Conservation (phyloP, 192 early-diverging fungal genomes). For the Coemansia sp. region DNA sequence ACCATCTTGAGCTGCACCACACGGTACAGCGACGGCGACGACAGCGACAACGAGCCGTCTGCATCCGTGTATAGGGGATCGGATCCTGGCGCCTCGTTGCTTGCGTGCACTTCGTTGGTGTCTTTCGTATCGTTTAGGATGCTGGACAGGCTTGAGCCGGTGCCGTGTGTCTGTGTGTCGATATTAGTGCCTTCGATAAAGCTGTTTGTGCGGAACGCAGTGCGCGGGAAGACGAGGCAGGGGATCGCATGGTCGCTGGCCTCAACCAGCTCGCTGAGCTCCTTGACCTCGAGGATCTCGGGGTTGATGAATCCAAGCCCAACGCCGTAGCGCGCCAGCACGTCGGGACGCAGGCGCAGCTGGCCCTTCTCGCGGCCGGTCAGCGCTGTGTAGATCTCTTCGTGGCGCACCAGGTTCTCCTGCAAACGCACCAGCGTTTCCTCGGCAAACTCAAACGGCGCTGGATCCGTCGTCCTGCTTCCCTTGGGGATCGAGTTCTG, state of each 20-base stretch:
- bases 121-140: constrained; percentile 10
- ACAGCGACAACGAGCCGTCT: constrained; percentile 10
- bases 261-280: constrained; percentile 35
- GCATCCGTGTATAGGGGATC: background rate
- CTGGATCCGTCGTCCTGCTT: constrained; percentile 15
- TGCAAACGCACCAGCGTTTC: constrained; percentile 19
- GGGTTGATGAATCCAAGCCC: constrained; percentile 55
- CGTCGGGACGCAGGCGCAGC: constrained; percentile 34
- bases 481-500: constrained; percentile 42
- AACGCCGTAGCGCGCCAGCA: constrained; percentile 51
- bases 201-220: constrained; percentile 56
- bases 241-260: constrained; percentile 25
- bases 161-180: background rate
- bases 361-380: constrained; percentile 43
- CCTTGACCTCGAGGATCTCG: constrained; percentile 20
- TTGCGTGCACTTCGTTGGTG: background rate
- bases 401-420: constrained; percentile 37
- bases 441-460: constrained; percentile 44
- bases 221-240: constrained; percentile 56
- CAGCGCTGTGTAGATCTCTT: constrained; percentile 37
- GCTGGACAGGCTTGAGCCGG: constrained; percentile 13
- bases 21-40: constrained; percentile 23
- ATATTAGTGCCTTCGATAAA: constrained; percentile 29
- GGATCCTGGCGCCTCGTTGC: background rate
- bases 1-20: constrained; percentile 59